Evolutionary conservation across 2,329 filamentous ascomycete genomes (phyloP).

Genomic region (Emmonsiellopsis sp.): DNA sequence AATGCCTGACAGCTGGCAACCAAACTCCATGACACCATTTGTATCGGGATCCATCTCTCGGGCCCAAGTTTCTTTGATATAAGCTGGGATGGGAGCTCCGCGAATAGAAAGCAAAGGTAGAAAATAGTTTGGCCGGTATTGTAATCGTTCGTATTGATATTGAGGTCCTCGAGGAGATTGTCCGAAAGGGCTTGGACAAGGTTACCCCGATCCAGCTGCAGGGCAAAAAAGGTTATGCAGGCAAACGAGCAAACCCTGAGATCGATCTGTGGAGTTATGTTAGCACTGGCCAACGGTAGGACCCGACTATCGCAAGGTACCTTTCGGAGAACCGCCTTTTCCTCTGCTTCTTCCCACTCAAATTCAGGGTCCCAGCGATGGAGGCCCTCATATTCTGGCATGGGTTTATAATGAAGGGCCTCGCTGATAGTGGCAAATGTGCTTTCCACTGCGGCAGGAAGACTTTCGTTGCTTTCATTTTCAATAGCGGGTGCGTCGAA

Average conservation of each 20-base stretch:
- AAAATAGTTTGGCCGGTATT: constrained; percentile 35
- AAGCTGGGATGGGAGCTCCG: constrained; percentile 53
- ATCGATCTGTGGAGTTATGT: constrained; percentile 26
- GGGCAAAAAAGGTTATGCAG: constrained; percentile 54
- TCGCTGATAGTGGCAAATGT: constrained; percentile 29
- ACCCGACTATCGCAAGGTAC: constrained; percentile 11
- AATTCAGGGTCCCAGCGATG: constrained; percentile 40
- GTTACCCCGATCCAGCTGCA: constrained; percentile 57
- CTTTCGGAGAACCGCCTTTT: constrained; percentile 31
- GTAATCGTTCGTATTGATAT: constrained; percentile 41
- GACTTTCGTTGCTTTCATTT: too few relatives aligned
- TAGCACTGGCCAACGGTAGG: not conserved
- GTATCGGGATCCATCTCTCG: constrained; percentile 51
- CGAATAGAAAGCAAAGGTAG: constrained; percentile 27
- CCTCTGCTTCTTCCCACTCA: constrained; percentile 36
- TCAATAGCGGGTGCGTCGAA: not conserved
- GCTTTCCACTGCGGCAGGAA: not conserved
- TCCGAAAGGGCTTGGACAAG: constrained; percentile 52
- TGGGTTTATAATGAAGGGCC: constrained; percentile 28
- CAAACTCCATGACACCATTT: constrained; percentile 48
- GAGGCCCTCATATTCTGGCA: constrained; percentile 36
- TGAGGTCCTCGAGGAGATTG: constrained; percentile 43
- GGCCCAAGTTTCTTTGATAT: constrained; percentile 50
- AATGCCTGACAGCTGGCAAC: constrained; percentile 44
- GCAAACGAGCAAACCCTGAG: constrained; percentile 32